phyloP scores from a whole-genome alignment of 371 early-diverging fungal species.

The Mucor indicus region DNA sequence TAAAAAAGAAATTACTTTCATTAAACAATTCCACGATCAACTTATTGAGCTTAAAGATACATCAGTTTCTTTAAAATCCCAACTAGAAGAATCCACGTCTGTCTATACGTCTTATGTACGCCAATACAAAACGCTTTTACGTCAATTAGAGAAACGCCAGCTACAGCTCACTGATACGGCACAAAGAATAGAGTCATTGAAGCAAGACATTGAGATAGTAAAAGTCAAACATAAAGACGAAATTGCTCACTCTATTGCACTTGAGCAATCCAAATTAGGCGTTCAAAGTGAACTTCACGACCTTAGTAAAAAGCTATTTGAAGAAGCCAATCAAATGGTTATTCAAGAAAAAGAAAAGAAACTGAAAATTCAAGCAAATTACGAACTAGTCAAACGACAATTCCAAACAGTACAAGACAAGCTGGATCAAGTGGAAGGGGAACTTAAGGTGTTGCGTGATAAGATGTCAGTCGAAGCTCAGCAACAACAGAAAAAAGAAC shows the following conservation, averaged over 20 bases:
- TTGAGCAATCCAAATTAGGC: conserved; percentile 63
- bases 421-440: conserved; percentile 7
- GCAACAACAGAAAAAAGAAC: background rate
- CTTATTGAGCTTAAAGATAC: too few species aligned
- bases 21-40: too few species aligned
- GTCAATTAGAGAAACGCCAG: too few species aligned
- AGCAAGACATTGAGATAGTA: conserved; percentile 72
- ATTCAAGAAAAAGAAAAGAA: conserved; percentile 65
- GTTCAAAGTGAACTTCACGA: conserved; percentile 77
- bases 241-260: conserved; percentile 56
- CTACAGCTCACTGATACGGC: too few species aligned
- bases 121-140: too few species aligned
- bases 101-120: too few species aligned
- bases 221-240: conserved; percentile 81
- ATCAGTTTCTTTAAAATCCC: too few species aligned
- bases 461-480: conserved; percentile 11
- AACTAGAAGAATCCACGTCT: too few species aligned
- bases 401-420: conserved; percentile 40
- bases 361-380: conserved; percentile 49
- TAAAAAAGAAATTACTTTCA: too few species aligned
- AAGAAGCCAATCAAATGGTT: conserved; percentile 88
- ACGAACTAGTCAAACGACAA: conserved; percentile 53
- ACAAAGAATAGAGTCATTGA: conserved; percentile 69
- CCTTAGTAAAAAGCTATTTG: conserved; percentile 72
- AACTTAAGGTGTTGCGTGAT: conserved; percentile 20